A percentile compares a stretch with the other conserved stretches of the same genome.
Evolutionary conservation across 2,329 filamentous ascomycete species (phyloP).

Genomic region (Monilinia fructicola): DNA sequence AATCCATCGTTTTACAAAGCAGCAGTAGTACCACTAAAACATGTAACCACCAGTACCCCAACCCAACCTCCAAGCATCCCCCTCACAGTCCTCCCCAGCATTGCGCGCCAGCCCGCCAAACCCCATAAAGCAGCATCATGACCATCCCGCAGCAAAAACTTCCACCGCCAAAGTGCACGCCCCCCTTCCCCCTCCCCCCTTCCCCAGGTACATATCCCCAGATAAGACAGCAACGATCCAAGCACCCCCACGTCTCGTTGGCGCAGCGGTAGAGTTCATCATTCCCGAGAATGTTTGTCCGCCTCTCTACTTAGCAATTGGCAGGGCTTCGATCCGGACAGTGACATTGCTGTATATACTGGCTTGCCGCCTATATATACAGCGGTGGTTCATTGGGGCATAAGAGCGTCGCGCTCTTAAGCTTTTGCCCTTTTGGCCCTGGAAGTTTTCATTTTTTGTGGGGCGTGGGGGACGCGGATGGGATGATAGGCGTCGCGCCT

Average conservation of each 20-base stretch:
- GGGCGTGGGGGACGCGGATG: neutral
- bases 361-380: no score
- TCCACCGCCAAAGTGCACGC: neutral
- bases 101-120: neutral
- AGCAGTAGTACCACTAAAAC: neutral
- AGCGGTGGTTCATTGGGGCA: neutral
- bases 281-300: neutral
- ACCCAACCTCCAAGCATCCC: neutral
- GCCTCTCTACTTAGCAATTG: slow-evolving; percentile 9
- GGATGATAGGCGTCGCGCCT: neutral
- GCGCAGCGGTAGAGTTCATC: slow-evolving; percentile 7
- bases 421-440: neutral
- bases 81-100: neutral
- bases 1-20: neutral
- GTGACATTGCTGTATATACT: neutral
- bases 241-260: slow-evolving; percentile 12
- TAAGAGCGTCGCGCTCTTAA: slow-evolving; percentile 1
- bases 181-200: neutral
- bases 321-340: neutral
- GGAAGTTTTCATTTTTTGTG: neutral
- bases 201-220: neutral
- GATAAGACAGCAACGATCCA: neutral
- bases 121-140: neutral
- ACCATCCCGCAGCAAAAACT: neutral
- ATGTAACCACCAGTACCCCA: neutral